Conservation (phyloP, 768 basidiomycete species). For the Amyloporia xantha region DNA sequence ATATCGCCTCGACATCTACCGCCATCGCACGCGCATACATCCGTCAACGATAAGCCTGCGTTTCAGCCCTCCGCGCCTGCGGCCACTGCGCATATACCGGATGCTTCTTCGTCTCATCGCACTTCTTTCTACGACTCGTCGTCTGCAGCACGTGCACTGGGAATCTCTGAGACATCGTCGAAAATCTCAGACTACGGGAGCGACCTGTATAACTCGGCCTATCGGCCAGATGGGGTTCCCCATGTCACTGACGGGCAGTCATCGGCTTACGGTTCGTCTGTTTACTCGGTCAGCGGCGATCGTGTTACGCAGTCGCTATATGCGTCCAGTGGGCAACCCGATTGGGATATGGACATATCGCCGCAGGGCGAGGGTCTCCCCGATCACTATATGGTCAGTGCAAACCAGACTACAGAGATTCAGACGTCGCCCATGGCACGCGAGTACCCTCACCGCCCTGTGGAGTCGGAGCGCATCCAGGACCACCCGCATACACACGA, state of each 20-base stretch:
- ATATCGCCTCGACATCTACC: slow-evolving; percentile 38
- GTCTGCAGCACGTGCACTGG: background rate
- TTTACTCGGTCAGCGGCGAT: slow-evolving; percentile 15
- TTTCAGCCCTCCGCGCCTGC: slow-evolving; percentile 34
- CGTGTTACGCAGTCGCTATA: slow-evolving; percentile 7
- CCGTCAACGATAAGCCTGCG: slow-evolving; percentile 28
- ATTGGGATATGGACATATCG: slow-evolving; percentile 58
- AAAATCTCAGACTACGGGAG: slow-evolving; percentile 30
- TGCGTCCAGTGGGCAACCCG: slow-evolving; percentile 17
- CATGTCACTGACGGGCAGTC: background rate
- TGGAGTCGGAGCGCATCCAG: slow-evolving; percentile 32
- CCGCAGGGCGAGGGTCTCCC: slow-evolving; percentile 40
- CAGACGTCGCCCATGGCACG: slow-evolving; percentile 46
- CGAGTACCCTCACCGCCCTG: slow-evolving; percentile 41
- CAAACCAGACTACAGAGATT: slow-evolving; percentile 36
- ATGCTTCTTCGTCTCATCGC: slow-evolving; percentile 46
- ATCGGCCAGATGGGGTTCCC: slow-evolving; percentile 17
- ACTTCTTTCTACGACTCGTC: slow-evolving; percentile 41
- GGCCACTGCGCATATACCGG: slow-evolving; percentile 36
- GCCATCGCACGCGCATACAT: slow-evolving; percentile 44
- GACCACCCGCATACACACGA: slow-evolving; percentile 25
- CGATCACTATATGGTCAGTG: slow-evolving; percentile 31
- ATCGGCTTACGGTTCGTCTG: slow-evolving; percentile 10
- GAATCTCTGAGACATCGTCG: slow-evolving; percentile 9
- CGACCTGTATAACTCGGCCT: slow-evolving; percentile 28